Evolutionary conservation across 1,284 basidiomycete genomes (phyloP).

Genomic region (Cystobasidium slooffiae): DNA sequence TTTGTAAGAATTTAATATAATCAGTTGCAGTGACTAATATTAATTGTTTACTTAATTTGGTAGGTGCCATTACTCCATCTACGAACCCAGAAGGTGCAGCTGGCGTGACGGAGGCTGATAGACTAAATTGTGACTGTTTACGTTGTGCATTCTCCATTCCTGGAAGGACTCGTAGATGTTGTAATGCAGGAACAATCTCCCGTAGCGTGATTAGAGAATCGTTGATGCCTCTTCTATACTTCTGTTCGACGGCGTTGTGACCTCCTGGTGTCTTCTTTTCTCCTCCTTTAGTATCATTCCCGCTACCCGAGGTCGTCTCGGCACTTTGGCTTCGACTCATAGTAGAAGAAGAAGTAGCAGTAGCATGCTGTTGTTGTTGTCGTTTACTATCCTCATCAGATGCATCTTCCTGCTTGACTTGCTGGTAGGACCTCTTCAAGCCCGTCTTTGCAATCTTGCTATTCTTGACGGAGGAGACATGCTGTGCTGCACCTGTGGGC

Average conservation of each 20-base stretch:
- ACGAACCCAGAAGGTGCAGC: slow-evolving; percentile 30
- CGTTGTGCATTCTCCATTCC: slow-evolving; percentile 27
- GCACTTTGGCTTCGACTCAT: slow-evolving; percentile 20
- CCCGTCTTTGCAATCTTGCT: slow-evolving; percentile 22
- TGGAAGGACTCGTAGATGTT: slow-evolving; percentile 36
- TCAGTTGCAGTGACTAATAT: slow-evolving; percentile 41
- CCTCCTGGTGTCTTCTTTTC: slow-evolving; percentile 30
- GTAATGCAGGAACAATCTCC: slow-evolving; percentile 42
- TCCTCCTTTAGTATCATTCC: background rate
- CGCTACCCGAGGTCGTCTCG: slow-evolving; percentile 9
- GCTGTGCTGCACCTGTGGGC: slow-evolving; percentile 18
- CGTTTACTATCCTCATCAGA: background rate
- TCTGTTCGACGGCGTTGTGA: slow-evolving; percentile 44
- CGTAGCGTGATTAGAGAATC: slow-evolving; percentile 38
- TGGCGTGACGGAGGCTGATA: slow-evolving; percentile 36
- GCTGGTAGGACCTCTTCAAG: slow-evolving; percentile 37
- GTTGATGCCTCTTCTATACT: slow-evolving; percentile 42
- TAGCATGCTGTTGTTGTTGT: background rate
- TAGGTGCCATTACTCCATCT: slow-evolving; percentile 40
- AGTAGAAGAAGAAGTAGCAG: background rate
- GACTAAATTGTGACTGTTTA: slow-evolving; percentile 41
- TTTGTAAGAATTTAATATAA: slow-evolving; percentile 36
- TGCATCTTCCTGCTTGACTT: slow-evolving; percentile 37
- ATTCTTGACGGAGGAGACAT: slow-evolving; percentile 16
- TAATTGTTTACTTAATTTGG: slow-evolving; percentile 39